A percentile compares a stretch with the other conserved stretches of the same genome.
Conservation (phyloP, 768 basidiomycete genomes). For the Pisolithus orientalis region DNA sequence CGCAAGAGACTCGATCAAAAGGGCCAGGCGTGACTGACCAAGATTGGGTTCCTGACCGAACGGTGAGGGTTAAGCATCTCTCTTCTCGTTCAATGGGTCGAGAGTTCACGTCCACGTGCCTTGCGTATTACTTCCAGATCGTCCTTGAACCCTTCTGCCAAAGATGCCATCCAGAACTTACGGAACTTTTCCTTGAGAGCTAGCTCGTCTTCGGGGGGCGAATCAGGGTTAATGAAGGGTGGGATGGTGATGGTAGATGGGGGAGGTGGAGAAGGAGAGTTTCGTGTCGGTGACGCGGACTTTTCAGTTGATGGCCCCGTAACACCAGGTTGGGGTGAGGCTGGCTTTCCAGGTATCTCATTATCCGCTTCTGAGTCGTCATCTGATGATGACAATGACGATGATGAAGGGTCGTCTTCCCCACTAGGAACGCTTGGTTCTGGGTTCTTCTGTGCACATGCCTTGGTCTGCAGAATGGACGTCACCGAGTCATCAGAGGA, state of each 20-base stretch:
- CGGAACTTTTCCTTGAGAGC: conserved; percentile 61
- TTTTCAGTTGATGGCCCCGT: neutral
- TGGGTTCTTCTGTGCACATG: conserved; percentile 1
- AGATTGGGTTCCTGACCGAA: conserved; percentile 55
- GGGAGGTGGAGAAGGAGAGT: conserved; percentile 21
- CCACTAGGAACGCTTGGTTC: conserved; percentile 1
- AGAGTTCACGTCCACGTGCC: conserved; percentile 33
- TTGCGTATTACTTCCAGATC: conserved; percentile 82
- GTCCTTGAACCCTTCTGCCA: conserved; percentile 76
- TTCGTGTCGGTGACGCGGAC: conserved; percentile 2
- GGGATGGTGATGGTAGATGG: conserved; percentile 34
- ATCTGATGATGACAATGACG: conserved; percentile 17
- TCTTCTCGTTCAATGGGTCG: too few relatives aligned
- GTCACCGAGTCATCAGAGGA: conserved; percentile 10
- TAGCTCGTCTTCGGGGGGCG: conserved; percentile 38
- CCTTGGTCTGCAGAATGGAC: neutral
- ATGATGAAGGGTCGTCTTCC: neutral
- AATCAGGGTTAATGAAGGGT: conserved; percentile 45
- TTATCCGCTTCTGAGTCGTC: conserved; percentile 8
- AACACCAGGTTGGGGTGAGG: neutral
- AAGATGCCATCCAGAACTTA: conserved; percentile 82
- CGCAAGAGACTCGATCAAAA: conserved; percentile 79
- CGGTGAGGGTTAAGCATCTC: neutral
- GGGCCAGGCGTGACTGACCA: conserved; percentile 55
- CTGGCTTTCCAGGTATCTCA: neutral